These are phyloP conservation scores for Boeremia exigua DNA, from an alignment of 2,329 filamentous ascomycete genomes.

Conservation along the genomic window DNA sequence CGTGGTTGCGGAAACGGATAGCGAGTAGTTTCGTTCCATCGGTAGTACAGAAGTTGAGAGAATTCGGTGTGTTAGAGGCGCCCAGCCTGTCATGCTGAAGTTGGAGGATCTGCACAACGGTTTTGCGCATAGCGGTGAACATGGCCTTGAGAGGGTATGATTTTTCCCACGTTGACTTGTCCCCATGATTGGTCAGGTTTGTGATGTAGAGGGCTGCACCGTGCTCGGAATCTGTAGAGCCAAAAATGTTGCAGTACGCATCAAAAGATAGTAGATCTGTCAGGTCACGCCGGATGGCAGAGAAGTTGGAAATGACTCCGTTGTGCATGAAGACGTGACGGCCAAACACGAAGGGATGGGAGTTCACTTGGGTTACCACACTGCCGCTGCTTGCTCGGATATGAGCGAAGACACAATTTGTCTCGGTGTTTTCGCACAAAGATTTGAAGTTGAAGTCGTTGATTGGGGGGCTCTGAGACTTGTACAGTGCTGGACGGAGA, in stretches of 20 bases:
- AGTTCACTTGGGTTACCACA: slow-evolving; percentile 58
- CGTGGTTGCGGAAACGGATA: slow-evolving; percentile 60
- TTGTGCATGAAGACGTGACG: slow-evolving; percentile 64
- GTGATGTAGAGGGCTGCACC: slow-evolving; percentile 59
- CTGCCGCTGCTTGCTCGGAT: slow-evolving; percentile 59
- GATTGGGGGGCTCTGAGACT: slow-evolving; percentile 58
- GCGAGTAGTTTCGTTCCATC: slow-evolving; percentile 59
- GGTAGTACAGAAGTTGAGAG: slow-evolving; percentile 60
- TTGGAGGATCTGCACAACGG: slow-evolving; percentile 54
- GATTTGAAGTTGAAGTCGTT: slow-evolving; percentile 62
- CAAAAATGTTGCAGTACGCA: slow-evolving; percentile 56
- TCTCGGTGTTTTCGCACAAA: slow-evolving; percentile 59
- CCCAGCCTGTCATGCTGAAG: slow-evolving; percentile 55
- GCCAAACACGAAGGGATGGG: slow-evolving; percentile 63
- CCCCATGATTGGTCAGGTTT: slow-evolving; percentile 49
- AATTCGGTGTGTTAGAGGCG: slow-evolving; percentile 51
- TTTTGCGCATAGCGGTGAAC: slow-evolving; percentile 54
- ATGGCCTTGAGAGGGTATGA: slow-evolving; percentile 53
- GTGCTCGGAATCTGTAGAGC: slow-evolving; percentile 61
- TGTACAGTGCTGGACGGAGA: slow-evolving; percentile 59
- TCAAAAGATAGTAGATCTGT: slow-evolving; percentile 55
- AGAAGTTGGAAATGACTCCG: slow-evolving; percentile 57
- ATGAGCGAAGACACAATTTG: slow-evolving; percentile 59
- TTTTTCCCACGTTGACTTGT: slow-evolving; percentile 52
- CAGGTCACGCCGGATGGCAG: slow-evolving; percentile 55